These are phyloP conservation scores for Beauveria medogensis DNA, from an alignment of 2,329 filamentous ascomycete species.

Conservation along the genomic window DNA sequence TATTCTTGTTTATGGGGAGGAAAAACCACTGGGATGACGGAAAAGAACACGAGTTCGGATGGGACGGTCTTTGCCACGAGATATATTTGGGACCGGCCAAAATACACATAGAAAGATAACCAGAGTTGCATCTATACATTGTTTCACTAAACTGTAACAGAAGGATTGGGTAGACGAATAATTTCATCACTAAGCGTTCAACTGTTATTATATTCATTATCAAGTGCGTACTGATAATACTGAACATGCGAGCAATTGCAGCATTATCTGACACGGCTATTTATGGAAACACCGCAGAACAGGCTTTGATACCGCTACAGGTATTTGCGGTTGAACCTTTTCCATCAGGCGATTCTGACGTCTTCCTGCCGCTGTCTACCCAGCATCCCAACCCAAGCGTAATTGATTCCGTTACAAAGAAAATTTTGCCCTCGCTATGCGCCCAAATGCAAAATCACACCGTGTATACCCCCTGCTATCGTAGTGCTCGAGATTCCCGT, in stretches of 20 bases:
- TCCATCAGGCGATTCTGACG: neutral
- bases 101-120: neutral
- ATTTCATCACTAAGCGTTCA: neutral
- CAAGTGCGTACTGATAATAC: neutral
- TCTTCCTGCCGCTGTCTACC: neutral
- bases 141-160: neutral
- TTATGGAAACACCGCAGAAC: neutral
- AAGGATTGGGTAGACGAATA: neutral
- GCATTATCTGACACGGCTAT: neutral
- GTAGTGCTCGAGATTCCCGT: neutral
- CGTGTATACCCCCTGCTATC: neutral
- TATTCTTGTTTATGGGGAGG: neutral
- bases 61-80: neutral
- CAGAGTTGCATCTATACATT: neutral
- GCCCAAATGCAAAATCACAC: constrained; percentile 11
- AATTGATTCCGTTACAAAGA: constrained; percentile 9
- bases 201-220: neutral
- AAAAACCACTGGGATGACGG: neutral
- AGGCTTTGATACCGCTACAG: neutral
- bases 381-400: constrained; percentile 7
- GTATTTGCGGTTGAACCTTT: neutral
- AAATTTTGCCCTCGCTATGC: constrained; percentile 13
- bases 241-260: neutral
- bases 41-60: neutral
- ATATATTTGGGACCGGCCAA: neutral